Percentiles rank a stretch among this genome's conserved stretches.
Evolutionary conservation across 306 rosid species (phyloP).

Genomic region (Malus asiatica): DNA sequence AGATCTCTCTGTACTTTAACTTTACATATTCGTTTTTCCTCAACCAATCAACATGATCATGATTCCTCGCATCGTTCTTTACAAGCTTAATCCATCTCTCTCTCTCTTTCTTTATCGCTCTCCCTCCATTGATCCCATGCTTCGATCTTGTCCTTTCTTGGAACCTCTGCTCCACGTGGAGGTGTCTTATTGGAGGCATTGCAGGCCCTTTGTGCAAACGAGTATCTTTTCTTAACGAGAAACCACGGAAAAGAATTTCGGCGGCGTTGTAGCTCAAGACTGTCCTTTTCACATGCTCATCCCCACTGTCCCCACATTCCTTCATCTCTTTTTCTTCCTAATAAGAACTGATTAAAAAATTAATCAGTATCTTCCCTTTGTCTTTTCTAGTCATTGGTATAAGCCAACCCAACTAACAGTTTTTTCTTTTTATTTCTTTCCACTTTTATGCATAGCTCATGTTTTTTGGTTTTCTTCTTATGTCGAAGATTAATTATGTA

Average conservation of each 20-base stretch:
- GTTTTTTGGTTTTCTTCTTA: too few species aligned
- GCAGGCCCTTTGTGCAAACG: slow-evolving; percentile 11
- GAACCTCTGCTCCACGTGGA: slow-evolving; percentile 50
- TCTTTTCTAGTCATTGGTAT: neutral
- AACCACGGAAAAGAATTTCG: slow-evolving; percentile 37
- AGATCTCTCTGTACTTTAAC: neutral
- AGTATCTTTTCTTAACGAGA: slow-evolving; percentile 32
- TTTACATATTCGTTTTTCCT: slow-evolving; percentile 43
- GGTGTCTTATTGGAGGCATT: slow-evolving; percentile 14
- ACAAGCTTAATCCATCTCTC: slow-evolving; percentile 25
- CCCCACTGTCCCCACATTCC: neutral
- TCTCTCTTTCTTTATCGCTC: slow-evolving; percentile 5
- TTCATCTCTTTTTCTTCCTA: neutral
- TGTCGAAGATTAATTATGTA: too few species aligned
- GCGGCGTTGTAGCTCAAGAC: slow-evolving; percentile 49
- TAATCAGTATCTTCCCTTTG: neutral
- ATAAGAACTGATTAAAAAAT: neutral
- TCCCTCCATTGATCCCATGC: slow-evolving; percentile 56
- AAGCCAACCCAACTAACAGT: neutral
- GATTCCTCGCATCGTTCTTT: slow-evolving; percentile 44
- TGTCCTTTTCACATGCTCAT: slow-evolving; percentile 33
- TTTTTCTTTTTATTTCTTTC: neutral
- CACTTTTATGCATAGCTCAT: too few species aligned
- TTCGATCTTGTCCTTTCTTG: slow-evolving; percentile 61
- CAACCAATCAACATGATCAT: slow-evolving; percentile 18